These are phyloP conservation scores for Pulveroboletus sp. DNA, from an alignment of 768 basidiomycete genomes.

Conservation along the genomic window DNA sequence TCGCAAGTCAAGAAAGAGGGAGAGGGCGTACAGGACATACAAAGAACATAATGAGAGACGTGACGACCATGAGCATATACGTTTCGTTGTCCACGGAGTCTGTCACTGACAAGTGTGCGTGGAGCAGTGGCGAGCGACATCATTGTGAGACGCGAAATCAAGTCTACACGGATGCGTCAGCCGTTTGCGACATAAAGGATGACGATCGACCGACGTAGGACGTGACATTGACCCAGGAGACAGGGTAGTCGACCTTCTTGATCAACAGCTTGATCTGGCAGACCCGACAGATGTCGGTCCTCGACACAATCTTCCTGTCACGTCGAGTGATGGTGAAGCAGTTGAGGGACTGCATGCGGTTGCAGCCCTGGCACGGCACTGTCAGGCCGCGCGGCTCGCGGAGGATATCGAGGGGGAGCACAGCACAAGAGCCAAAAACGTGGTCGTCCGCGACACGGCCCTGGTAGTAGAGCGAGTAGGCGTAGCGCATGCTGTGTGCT, in stretches of 20 bases:
- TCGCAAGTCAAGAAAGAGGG: too few relatives aligned
- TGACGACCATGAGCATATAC: too few relatives aligned
- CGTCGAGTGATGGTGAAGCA: slow-evolving; percentile 22
- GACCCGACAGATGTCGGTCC: slow-evolving; percentile 25
- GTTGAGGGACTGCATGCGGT: slow-evolving; percentile 26
- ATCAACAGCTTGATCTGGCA: slow-evolving; percentile 32
- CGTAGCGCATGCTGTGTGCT: slow-evolving; percentile 30
- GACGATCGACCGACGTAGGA: slow-evolving; percentile 11
- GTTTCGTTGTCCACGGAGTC: too few relatives aligned
- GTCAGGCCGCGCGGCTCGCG: slow-evolving; percentile 23
- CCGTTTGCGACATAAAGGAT: not conserved
- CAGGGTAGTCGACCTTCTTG: slow-evolving; percentile 18
- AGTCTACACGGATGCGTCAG: slow-evolving; percentile 13
- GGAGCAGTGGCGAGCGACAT: not conserved
- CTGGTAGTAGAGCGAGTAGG: slow-evolving; percentile 25
- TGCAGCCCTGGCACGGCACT: slow-evolving; percentile 24
- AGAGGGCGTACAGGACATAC: too few relatives aligned
- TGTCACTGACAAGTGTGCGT: too few relatives aligned
- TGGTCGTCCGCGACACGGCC: slow-evolving; percentile 25
- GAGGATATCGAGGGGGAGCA: slow-evolving; percentile 28
- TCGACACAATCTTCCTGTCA: slow-evolving; percentile 17
- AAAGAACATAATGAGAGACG: too few relatives aligned
- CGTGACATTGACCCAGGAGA: slow-evolving; percentile 20
- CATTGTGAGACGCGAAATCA: not conserved
- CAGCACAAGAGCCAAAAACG: slow-evolving; percentile 18